These are phyloP conservation scores for Babesia divergens DNA, from an alignment of 169 alveolate genomes.

Conservation along the genomic window DNA sequence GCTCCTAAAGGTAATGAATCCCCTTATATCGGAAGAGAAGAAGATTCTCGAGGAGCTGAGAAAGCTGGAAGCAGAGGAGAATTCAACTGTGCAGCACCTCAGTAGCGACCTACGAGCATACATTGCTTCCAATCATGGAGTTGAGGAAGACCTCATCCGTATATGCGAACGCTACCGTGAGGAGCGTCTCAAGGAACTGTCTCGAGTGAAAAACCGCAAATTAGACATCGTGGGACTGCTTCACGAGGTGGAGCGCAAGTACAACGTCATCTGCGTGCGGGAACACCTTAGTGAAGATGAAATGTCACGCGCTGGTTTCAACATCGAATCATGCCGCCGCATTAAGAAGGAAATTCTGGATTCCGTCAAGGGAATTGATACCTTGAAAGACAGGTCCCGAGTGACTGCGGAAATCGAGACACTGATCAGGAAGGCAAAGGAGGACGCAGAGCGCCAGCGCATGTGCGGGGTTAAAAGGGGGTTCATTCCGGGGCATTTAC, in stretches of 20 bases:
- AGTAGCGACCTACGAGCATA: constrained; percentile 9
- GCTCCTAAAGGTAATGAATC: constrained; percentile 29
- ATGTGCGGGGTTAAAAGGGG: background rate
- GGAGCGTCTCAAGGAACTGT: constrained; percentile 57
- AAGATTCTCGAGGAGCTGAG: constrained; percentile 36
- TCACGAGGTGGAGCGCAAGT: constrained; percentile 57
- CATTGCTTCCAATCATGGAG: constrained; percentile 13
- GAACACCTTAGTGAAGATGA: constrained; percentile 32
- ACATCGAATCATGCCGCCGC: constrained; percentile 34
- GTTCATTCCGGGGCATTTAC: background rate
- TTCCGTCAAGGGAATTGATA: constrained; percentile 24
- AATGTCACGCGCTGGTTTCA: constrained; percentile 35
- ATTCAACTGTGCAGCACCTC: background rate
- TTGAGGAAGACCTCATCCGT: constrained; percentile 5
- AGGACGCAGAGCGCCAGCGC: constrained; percentile 19
- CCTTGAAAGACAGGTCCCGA: constrained; percentile 48
- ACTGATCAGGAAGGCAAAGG: constrained; percentile 11
- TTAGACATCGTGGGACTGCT: constrained; percentile 55
- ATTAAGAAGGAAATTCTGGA: constrained; percentile 54
- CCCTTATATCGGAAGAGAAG: constrained; percentile 43
- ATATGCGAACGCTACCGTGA: constrained; percentile 46
- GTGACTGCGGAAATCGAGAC: constrained; percentile 51
- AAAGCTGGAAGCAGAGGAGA: constrained; percentile 33
- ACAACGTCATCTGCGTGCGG: constrained; percentile 41
- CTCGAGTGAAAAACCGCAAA: constrained; percentile 22